phyloP scores from a whole-genome alignment of 2,329 filamentous ascomycete species.

The Fusarium cicatricum region DNA sequence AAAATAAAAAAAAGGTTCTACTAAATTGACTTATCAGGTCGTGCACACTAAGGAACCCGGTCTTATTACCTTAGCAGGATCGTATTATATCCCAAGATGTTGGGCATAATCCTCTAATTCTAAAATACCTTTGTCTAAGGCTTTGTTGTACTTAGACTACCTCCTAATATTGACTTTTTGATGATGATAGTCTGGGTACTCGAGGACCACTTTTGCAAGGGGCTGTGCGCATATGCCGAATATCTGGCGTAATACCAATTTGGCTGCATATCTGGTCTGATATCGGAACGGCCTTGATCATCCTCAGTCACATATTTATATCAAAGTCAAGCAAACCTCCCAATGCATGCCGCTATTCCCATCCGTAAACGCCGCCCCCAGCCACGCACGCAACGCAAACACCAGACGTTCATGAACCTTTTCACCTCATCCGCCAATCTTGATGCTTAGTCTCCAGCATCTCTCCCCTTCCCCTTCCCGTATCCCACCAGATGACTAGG shows the following conservation, averaged over 20 bases:
- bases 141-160: no score
- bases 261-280: neutral
- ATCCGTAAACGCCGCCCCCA: conserved; percentile 29
- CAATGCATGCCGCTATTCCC: conserved; percentile 27
- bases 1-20: conserved; percentile 22
- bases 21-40: neutral
- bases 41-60: no score
- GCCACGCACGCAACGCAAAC: conserved; percentile 26
- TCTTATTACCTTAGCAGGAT: no score
- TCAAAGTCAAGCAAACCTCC: conserved; percentile 8
- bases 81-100: no score
- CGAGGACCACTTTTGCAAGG: no score
- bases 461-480: conserved; percentile 4
- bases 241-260: neutral
- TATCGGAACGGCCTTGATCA: neutral
- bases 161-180: no score
- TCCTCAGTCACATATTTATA: neutral
- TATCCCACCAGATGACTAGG: conserved; percentile 30
- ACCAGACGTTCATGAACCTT: conserved; percentile 7
- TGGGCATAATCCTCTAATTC: neutral
- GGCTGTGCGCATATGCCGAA: no score
- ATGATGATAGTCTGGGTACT: no score
- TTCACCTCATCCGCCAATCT: neutral
- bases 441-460: neutral
- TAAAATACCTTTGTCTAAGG: no score